Conservation (phyloP, 1,139 yeast species). For the Lodderomyces parapsilosis region DNA sequence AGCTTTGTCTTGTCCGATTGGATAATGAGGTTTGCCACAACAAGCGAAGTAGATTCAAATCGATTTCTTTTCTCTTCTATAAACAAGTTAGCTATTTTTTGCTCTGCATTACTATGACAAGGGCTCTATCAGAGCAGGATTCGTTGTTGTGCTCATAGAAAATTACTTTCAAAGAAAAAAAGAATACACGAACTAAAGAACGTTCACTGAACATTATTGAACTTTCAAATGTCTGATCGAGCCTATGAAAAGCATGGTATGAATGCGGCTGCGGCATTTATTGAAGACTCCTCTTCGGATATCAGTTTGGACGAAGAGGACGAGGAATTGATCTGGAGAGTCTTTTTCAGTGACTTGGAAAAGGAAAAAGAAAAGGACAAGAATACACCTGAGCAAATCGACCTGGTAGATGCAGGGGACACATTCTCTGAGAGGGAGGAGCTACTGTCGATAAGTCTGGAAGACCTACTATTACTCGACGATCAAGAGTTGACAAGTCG, state of each 20-base stretch:
- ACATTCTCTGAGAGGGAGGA: conserved; percentile 20
- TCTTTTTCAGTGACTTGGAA: conserved; percentile 34
- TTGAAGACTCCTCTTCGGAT: conserved; percentile 26
- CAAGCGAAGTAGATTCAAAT: no score
- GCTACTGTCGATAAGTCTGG: conserved; percentile 8
- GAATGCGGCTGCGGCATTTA: neutral
- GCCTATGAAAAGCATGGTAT: neutral
- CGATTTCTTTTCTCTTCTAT: no score
- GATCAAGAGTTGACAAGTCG: conserved; percentile 35
- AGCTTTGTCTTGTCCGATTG: no score
- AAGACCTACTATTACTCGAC: conserved; percentile 35
- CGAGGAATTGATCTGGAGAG: conserved; percentile 47
- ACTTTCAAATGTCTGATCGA: neutral
- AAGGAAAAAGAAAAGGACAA: conserved; percentile 15
- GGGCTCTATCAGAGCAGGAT: no score
- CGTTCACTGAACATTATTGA: no score
- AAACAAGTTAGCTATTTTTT: no score
- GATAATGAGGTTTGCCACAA: no score
- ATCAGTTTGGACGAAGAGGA: conserved; percentile 49
- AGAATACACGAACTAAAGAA: no score
- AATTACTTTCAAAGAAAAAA: no score
- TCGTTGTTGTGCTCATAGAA: no score
- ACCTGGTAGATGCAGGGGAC: conserved; percentile 18
- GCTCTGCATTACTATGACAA: no score
- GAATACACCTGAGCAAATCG: neutral